Evolutionary conservation across 352 stramenopile genomes (phyloP), one percentile per base, ranked within the genome.

Genomic region (Phytophthora citrophthora): DNA sequence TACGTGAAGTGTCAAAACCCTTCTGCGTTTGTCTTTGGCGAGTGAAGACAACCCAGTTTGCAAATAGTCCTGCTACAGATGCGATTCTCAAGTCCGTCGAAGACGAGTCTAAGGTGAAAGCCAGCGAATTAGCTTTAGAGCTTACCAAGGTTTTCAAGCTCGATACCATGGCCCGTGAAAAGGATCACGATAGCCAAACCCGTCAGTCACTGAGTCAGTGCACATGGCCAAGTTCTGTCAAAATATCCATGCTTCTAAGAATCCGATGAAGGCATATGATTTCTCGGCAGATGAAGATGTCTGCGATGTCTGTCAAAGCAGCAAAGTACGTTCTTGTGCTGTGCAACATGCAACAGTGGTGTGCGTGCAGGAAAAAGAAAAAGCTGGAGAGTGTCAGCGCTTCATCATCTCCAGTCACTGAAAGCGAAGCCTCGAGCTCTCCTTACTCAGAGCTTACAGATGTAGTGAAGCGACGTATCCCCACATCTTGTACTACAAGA

Each of bases 221-320:
- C 83, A 93, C 59, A 83, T 93, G 46, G 81, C 93, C 2, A 91
- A 93, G 70, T 72, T 94, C 5, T 89, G 80, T 27, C 79, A 94
- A 51, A 88, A 93, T 63, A 77, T 84, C 0, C 53, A 85, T 31
- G 86, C 83, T 9, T 83, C 76, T 41, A 83, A 81, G 38, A 89
- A 93, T 53, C 86, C 86, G 10, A 91, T 88, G 61, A 91, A 90
- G 64, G 84, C 82, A 16, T 94, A 91, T 93, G 81, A 91, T 94
- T 70, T 86, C 80, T 59, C 80, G 83, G 2, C 83, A 94, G 51
- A 90, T 94, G 80, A 90, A 91, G 62, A 74, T 93, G n/a, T 88
- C 79, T 5, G 56, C 86, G 3, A 64, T 87, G 44, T 90, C 91
- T 29, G 79, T 83, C 69, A 80, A 77, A 58, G 81, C 89, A 40